Conservation (phyloP, 495 filamentous ascomycete genomes). For the Evernia prunastri region DNA sequence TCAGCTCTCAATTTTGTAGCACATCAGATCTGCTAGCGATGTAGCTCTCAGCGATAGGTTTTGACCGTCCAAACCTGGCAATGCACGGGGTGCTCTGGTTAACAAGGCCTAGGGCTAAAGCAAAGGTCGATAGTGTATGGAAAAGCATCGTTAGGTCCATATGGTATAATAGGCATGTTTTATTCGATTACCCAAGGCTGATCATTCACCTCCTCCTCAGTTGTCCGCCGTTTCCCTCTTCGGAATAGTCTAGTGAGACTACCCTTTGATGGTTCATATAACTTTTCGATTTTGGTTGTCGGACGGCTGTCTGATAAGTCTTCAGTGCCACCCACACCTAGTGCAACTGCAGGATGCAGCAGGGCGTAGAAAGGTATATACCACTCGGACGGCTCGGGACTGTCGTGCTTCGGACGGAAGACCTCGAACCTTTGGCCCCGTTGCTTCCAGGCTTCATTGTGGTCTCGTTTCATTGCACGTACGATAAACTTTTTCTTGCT, state of each 20-base stretch:
- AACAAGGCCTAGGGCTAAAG: not conserved
- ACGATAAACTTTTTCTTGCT: constrained; percentile 25
- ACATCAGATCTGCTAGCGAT: not conserved
- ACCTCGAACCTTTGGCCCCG: constrained; percentile 27
- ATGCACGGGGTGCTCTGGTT: not conserved
- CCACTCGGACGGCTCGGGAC: constrained; percentile 28
- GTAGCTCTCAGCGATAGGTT: not conserved
- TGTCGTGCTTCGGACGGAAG: constrained; percentile 28
- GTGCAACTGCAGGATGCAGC: constrained; percentile 19
- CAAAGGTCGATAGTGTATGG: not conserved
- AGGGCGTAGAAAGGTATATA: constrained; percentile 26
- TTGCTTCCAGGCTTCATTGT: constrained; percentile 21
- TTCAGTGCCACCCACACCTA: constrained; percentile 7
- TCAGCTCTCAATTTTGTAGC: not conserved
- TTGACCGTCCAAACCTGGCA: not conserved
- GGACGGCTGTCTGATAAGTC: not conserved
- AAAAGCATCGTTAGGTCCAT: not conserved
- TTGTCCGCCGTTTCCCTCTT: not conserved
- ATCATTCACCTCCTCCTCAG: constrained; percentile 9
- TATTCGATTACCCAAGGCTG: constrained; percentile 19
- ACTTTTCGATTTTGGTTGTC: not conserved
- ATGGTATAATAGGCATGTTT: not conserved
- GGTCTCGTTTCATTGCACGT: constrained; percentile 26
- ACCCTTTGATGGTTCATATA: not conserved
- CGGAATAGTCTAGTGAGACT: constrained; percentile 7